Evolutionary conservation across 345 rosid species (phyloP).

Genomic region (Sapria himalayana): DNA sequence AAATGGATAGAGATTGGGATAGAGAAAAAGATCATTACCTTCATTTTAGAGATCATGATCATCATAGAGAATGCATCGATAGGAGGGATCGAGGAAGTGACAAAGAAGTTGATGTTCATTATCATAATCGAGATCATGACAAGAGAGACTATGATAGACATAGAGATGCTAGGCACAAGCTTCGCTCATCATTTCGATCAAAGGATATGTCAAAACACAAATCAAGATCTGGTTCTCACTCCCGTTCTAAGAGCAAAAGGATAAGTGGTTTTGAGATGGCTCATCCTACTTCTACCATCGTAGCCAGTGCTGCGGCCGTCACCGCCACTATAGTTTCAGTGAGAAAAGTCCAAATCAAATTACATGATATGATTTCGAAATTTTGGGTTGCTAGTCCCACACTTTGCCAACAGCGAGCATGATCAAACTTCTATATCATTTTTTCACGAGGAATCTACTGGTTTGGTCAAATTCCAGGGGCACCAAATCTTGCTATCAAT

Average conservation of each 20-base stretch:
- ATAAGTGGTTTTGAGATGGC: constrained; percentile 86
- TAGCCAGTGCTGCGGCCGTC: constrained; percentile 32
- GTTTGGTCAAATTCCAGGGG: constrained; percentile 75
- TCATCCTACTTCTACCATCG: constrained; percentile 65
- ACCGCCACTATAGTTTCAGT: constrained; percentile 43
- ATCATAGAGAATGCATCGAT: constrained; percentile 43
- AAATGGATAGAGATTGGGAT: constrained; percentile 23
- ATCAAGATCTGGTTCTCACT: constrained; percentile 67
- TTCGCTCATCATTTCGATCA: constrained; percentile 32
- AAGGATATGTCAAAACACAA: constrained; percentile 46
- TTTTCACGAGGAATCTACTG: constrained; percentile 73
- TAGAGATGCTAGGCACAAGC: constrained; percentile 52
- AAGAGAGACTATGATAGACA: constrained; percentile 59
- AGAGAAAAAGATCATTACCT: constrained; percentile 34
- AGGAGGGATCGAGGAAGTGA: constrained; percentile 72
- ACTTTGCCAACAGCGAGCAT: constrained; percentile 74
- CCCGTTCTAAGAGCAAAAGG: constrained; percentile 75
- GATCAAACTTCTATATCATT: constrained; percentile 88
- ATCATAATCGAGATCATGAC: constrained; percentile 39
- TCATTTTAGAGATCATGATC: constrained; percentile 44
- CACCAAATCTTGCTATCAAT: constrained; percentile 37
- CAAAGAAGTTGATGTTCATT: constrained; percentile 43
- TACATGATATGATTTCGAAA: constrained; percentile 66
- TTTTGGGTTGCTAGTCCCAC: constrained; percentile 78
- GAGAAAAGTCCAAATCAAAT: constrained; percentile 63